Evolutionary conservation across 371 early-diverging fungal genomes (phyloP), one percentile per base, ranked within the genome.

Genomic region (Mortierella sp.): DNA sequence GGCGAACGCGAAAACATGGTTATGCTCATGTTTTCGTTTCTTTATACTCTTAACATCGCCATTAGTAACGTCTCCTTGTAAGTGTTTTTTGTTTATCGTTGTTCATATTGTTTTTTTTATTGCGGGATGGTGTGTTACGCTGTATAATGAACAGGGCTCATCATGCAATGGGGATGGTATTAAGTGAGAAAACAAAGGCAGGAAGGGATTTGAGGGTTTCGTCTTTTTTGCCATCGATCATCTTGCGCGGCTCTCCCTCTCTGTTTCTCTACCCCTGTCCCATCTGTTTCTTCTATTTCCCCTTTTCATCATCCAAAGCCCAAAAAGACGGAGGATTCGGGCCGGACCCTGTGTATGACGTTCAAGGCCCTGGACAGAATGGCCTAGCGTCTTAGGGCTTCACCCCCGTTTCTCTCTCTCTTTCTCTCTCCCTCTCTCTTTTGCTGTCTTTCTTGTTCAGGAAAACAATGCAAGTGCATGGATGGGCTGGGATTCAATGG

Each of bases 1-100:
- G 91, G 90, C 50, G 89, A 84, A 48, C 90, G 89, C 14, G 96
- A 96, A 75, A 91, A 90, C 72, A 83, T 91, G 82, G 87, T 94
- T 52, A 93, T 97, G 92, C 87, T 95, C 78, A 88, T 92, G 80
- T 97, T 97, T 85, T 97, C 97, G 7, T 89, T 95, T n/a, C 92
- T 97, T 11, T 97, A 96, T 88, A 97, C 97, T 4, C 92, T 95
- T 80, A 97, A 97, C 82, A 97, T 97, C 75, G 97, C 96, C 65
- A 93, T 95, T 47, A 94, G 94, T 81, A 97, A 96, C 85, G 94
- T 97, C n/a, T 96, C 96, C 73, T 82, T 97, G 91, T 92, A 95
- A 90, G 93, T 95, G 75, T 4, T 52, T 63, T 26, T 24, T 44
- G 28, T 31, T 8, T 52, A 28, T 70, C 5, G 16, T 68, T 68